Conservation (phyloP, 2,329 filamentous ascomycete species). For the Aspergillus caelatus region DNA sequence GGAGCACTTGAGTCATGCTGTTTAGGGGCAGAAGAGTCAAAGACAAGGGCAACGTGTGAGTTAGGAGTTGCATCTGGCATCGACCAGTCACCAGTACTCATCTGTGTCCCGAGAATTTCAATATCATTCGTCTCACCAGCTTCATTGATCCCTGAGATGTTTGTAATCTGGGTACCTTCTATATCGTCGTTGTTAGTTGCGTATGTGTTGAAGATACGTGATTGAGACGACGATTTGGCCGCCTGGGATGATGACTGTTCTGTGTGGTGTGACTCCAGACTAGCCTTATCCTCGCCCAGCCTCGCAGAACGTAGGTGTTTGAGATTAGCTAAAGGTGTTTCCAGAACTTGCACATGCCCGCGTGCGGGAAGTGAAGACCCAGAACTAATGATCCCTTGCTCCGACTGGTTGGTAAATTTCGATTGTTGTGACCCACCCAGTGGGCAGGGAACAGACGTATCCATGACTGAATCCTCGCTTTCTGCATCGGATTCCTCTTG, state of each 20-base stretch:
- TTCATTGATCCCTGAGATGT: constrained; percentile 12
- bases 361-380: constrained; percentile 22
- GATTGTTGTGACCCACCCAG: constrained; percentile 27
- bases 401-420: constrained; percentile 26
- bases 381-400: constrained; percentile 26
- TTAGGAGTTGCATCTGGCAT: constrained; percentile 19
- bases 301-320: constrained; percentile 10
- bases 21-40: constrained; percentile 28
- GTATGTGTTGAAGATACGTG: constrained; percentile 38
- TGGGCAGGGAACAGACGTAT: constrained; percentile 36
- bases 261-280: not conserved
- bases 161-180: constrained; percentile 18
- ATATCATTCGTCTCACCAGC: constrained; percentile 7
- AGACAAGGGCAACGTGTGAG: constrained; percentile 23
- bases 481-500: constrained; percentile 21
- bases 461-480: constrained; percentile 40
- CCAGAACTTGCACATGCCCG: constrained; percentile 35
- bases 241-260: constrained; percentile 24
- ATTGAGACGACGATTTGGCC: constrained; percentile 37
- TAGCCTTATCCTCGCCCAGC: not conserved
- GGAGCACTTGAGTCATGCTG: constrained; percentile 18
- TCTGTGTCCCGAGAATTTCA: constrained; percentile 27
- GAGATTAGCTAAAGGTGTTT: constrained; percentile 30
- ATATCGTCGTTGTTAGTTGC: constrained; percentile 25
- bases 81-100: constrained; percentile 18